phyloP scores from a whole-genome alignment of 2,329 filamentous ascomycete genomes.

The Chrysosporium keratinophilum region DNA sequence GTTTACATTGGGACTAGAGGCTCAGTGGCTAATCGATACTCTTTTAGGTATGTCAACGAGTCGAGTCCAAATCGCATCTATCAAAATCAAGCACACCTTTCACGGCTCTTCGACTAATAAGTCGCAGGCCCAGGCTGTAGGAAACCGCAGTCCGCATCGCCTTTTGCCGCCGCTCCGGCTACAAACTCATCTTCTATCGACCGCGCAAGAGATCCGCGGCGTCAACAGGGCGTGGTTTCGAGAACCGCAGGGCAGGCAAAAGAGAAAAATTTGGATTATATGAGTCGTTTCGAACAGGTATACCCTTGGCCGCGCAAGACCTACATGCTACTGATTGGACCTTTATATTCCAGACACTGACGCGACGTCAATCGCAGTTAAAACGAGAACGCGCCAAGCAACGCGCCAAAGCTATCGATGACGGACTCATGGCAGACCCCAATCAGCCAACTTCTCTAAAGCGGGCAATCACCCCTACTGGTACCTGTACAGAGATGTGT shows the following conservation, averaged over 20 bases:
- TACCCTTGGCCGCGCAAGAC: background rate
- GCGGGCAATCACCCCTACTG: constrained; percentile 52
- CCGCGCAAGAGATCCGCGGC: constrained; percentile 16
- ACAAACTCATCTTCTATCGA: constrained; percentile 11
- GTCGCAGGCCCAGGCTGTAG: background rate
- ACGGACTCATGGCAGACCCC: constrained; percentile 48
- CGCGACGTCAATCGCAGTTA: constrained; percentile 28
- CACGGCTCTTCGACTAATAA: background rate
- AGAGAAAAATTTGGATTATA: constrained; percentile 12
- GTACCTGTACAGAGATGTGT: constrained; percentile 55
- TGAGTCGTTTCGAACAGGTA: constrained; percentile 19
- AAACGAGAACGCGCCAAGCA: constrained; percentile 43
- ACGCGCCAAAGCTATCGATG: constrained; percentile 42
- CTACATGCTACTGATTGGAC: constrained; percentile 1
- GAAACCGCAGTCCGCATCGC: background rate
- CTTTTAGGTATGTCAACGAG: constrained; percentile 4
- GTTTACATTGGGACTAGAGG: background rate
- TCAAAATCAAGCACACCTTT: background rate
- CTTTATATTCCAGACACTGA: constrained; percentile 5
- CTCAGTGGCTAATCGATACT: background rate
- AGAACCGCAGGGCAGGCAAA: background rate
- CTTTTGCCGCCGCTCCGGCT: background rate
- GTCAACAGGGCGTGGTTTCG: background rate
- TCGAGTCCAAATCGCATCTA: background rate
- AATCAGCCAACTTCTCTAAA: constrained; percentile 49